phyloP scores from a whole-genome alignment of 2,329 filamentous ascomycete species.

The Curvularia eragrostidis region DNA sequence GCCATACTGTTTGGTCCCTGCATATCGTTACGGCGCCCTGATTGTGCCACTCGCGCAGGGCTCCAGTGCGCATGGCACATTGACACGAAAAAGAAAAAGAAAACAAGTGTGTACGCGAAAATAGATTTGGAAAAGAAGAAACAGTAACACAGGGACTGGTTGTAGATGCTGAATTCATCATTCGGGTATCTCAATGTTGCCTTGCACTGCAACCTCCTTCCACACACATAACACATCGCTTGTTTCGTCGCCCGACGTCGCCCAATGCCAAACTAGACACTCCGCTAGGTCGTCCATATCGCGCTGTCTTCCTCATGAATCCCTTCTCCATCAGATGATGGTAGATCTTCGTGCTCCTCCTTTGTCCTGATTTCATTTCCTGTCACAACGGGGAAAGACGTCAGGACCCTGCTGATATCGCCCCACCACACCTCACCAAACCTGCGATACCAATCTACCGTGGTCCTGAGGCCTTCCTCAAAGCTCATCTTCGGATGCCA shows the following conservation, averaged over 20 bases:
- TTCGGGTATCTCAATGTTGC: slow-evolving; percentile 23
- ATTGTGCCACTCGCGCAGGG: slow-evolving; percentile 4
- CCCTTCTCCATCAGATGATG: slow-evolving; percentile 41
- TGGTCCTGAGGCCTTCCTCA: slow-evolving; percentile 45
- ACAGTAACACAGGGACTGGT: not conserved
- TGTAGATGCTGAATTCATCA: not conserved
- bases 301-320: slow-evolving; percentile 18
- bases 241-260: not conserved
- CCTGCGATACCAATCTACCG: slow-evolving; percentile 50
- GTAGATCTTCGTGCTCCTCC: slow-evolving; percentile 49
- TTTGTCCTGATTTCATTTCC: slow-evolving; percentile 51
- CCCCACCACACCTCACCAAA: slow-evolving; percentile 53
- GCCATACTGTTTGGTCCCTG: slow-evolving; percentile 27
- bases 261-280: slow-evolving; percentile 3
- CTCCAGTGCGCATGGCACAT: not conserved
- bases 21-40: slow-evolving; percentile 28
- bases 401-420: slow-evolving; percentile 49
- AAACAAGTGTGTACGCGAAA: not conserved
- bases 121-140: not conserved
- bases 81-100: not conserved
- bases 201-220: not conserved
- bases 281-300: slow-evolving; percentile 32
- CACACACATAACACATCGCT: not conserved
- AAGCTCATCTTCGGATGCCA: slow-evolving; percentile 49
- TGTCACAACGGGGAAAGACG: slow-evolving; percentile 48